Base-by-base conservation (phyloP, 176 grass and related monocot genomes). In the Carex kokanica region DNA sequence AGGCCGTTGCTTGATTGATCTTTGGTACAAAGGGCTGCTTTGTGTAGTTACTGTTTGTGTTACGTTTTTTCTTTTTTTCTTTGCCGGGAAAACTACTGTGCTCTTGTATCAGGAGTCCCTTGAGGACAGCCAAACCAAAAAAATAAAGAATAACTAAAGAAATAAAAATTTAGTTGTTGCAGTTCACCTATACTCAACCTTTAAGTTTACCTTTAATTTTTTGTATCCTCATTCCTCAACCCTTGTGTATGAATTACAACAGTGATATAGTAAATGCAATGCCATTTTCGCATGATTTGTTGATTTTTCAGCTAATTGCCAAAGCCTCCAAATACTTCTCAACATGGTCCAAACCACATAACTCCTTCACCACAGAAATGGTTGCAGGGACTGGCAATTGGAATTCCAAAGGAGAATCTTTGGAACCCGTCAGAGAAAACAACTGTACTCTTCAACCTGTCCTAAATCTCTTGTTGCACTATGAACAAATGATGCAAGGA, bases 341-440 rank as follows among this genome's bases (percentile, higher is more conserved):
- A 24, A 74, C 70, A 74, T 74, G 85, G 86, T 97, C 53, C 2
- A 97, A 87, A 52, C 94, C 94, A 7, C 94, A 93, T 0, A 97
- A 78, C 79, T 97, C 89, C 85, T 93, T 97, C 18, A 97, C 91
- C 2, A 83, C 56, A 12, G 91, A 83, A 91, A 93, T 97, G 15
- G 91, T 90, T 31, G 91, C 93, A 29, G 93, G 91, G 51, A 91
- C 94, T 29, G 92, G 81, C 15, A 93, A 83, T n/a, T 97, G 80
- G 57, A 97, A 93, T 5, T 2, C 16, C 8, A 62, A 12, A 8
- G 49, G 6, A 17, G 87, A 86, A 43, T 15, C 84, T 58, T 85
- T 62, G 45, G 79, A 53, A n/a, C 29, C 53, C 13, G 17, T 61
- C 24, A 10, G 53, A 18, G 61, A 49, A 83, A 58, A n/a, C 13